Evolutionary conservation across 2,329 filamentous ascomycete species (phyloP).

Genomic region (Colletotrichum sp.): DNA sequence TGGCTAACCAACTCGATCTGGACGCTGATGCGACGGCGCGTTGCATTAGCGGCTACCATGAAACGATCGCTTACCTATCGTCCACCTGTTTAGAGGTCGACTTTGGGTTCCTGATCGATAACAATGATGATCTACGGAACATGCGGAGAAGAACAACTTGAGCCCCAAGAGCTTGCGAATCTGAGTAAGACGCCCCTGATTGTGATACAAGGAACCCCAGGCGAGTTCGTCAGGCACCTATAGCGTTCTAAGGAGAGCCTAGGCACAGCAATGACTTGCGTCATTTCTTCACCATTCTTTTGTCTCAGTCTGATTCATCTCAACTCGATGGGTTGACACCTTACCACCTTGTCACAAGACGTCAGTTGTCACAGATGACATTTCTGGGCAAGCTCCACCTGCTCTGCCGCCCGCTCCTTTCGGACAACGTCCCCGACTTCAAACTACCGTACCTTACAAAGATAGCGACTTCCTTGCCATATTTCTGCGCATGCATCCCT

Average conservation of each 20-base stretch:
- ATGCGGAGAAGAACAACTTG: background rate
- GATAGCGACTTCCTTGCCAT: background rate
- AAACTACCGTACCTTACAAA: background rate
- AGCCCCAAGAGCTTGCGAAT: background rate
- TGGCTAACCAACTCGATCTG: background rate
- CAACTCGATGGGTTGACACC: background rate
- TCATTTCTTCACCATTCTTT: background rate
- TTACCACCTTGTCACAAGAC: slow-evolving; percentile 15
- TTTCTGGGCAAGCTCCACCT: background rate
- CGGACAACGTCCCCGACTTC: background rate
- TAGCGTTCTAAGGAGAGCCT: background rate
- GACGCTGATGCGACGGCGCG: background rate
- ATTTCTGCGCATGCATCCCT: background rate
- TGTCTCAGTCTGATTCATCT: slow-evolving; percentile 18
- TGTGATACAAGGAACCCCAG: background rate
- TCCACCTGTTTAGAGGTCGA: background rate
- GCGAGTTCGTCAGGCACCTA: background rate
- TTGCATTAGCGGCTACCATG: background rate
- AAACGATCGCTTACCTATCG: background rate
- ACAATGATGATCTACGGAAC: background rate
- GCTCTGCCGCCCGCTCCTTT: background rate
- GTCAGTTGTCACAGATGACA: slow-evolving; percentile 15
- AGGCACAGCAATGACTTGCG: background rate
- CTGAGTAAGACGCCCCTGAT: background rate
- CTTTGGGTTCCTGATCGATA: background rate